phyloP scores from a whole-genome alignment of 2,329 filamentous ascomycete genomes.

The Diaporthe citrichinensis region DNA sequence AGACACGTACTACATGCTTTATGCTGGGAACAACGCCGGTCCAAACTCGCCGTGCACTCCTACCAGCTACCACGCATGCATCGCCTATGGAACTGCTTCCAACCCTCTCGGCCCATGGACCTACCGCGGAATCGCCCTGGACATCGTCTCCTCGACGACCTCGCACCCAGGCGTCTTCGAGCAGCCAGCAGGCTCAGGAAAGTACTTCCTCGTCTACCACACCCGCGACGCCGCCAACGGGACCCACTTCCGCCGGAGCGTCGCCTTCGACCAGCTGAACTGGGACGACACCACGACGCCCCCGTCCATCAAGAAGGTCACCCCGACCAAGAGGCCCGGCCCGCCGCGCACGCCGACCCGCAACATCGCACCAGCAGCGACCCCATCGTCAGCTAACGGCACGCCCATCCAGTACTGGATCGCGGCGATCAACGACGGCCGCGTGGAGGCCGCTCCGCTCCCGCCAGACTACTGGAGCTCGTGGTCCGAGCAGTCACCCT shows the following conservation, averaged over 20 bases:
- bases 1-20: constrained; percentile 56
- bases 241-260: constrained; percentile 53
- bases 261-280: constrained; percentile 52
- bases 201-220: constrained; percentile 54
- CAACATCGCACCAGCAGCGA: constrained; percentile 51
- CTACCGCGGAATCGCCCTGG: constrained; percentile 51
- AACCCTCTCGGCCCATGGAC: constrained; percentile 54
- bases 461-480: constrained; percentile 56
- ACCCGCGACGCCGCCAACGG: constrained; percentile 53
- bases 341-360: constrained; percentile 47
- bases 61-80: constrained; percentile 55
- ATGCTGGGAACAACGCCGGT: constrained; percentile 56
- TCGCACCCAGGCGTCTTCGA: constrained; percentile 54
- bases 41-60: constrained; percentile 54
- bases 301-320: constrained; percentile 49
- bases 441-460: constrained; percentile 50
- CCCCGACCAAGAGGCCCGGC: constrained; percentile 48
- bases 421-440: constrained; percentile 51
- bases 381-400: constrained; percentile 44
- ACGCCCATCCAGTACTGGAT: constrained; percentile 57
- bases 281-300: constrained; percentile 50
- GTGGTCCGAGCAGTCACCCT: constrained; percentile 50
- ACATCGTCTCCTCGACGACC: constrained; percentile 54
- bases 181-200: constrained; percentile 43
- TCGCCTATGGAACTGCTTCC: constrained; percentile 54